Percentiles rank a stretch among this genome's conserved stretches.
phyloP scores from a whole-genome alignment of 108 stramenopile species.

The Aureococcus anophagefferens region DNA sequence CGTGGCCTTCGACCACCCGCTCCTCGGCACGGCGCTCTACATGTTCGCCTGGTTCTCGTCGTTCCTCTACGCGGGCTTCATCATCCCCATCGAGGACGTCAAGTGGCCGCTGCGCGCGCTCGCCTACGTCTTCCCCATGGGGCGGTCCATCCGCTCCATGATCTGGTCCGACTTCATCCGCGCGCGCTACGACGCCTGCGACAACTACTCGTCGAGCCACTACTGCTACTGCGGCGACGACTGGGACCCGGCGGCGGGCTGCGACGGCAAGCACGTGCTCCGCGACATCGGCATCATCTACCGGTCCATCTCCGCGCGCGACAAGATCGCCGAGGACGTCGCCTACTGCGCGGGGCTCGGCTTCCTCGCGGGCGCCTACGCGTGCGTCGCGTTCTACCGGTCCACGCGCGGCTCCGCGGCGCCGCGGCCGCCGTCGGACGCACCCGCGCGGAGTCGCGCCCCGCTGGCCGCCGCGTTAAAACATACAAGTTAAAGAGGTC shows the following conservation, averaged over 20 bases:
- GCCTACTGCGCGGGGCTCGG: too few species aligned
- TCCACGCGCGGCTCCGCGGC: too few species aligned
- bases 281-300: neutral
- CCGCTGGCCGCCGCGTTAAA: too few species aligned
- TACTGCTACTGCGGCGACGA: neutral
- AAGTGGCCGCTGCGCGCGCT: conserved; percentile 14
- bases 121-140: conserved; percentile 12
- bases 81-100: conserved; percentile 18
- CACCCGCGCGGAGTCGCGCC: too few species aligned
- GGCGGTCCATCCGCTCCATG: conserved; percentile 1
- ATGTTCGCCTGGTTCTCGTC: conserved; percentile 30
- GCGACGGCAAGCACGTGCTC: neutral
- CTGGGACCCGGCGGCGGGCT: neutral
- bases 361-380: too few species aligned
- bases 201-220: neutral
- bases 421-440: too few species aligned
- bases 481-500: too few species aligned
- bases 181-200: neutral
- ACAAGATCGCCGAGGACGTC: too few species aligned
- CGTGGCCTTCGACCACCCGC: conserved; percentile 23
- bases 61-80: conserved; percentile 32
- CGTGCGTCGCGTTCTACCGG: too few species aligned
- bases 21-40: conserved; percentile 31
- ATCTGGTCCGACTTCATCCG: neutral
- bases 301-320: too few species aligned